Conservation (phyloP, 306 rosid genomes). For the Dalbergia oliveri region DNA sequence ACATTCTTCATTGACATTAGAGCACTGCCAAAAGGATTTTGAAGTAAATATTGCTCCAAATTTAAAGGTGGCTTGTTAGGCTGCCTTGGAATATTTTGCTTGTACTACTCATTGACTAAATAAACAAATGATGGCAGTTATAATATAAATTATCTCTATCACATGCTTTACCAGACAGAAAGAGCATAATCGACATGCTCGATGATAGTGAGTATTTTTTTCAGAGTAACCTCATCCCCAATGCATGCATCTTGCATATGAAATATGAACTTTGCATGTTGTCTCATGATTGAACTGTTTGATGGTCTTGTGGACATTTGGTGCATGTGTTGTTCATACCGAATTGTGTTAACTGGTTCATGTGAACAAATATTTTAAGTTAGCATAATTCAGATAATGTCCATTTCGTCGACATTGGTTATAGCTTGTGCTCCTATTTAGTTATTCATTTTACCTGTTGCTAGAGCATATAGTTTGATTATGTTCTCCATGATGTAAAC, state of each 20-base stretch:
- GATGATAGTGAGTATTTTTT: neutral
- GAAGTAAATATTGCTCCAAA: neutral
- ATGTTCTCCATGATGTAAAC: neutral
- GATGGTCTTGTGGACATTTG: neutral
- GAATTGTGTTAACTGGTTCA: neutral
- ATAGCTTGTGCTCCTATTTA: neutral
- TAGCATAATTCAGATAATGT: neutral
- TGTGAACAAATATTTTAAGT: neutral
- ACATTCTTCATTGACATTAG: conserved; percentile 7
- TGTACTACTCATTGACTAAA: neutral
- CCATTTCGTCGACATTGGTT: conserved; percentile 9
- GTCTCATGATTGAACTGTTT: neutral
- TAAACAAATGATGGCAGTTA: neutral
- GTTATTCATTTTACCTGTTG: neutral
- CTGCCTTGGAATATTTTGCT: neutral
- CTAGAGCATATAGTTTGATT: conserved; percentile 15
- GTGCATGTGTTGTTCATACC: neutral
- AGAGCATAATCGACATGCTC: conserved; percentile 1
- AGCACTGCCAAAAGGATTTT: neutral
- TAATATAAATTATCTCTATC: neutral
- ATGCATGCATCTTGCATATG: neutral
- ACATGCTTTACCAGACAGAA: conserved; percentile 14
- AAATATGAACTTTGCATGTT: neutral
- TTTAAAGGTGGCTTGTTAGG: neutral
- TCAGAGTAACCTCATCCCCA: neutral